Evolutionary conservation across 257 asterid species (phyloP), one percentile per base, ranked within the genome.

Genomic region (Solanum paucissectum): DNA sequence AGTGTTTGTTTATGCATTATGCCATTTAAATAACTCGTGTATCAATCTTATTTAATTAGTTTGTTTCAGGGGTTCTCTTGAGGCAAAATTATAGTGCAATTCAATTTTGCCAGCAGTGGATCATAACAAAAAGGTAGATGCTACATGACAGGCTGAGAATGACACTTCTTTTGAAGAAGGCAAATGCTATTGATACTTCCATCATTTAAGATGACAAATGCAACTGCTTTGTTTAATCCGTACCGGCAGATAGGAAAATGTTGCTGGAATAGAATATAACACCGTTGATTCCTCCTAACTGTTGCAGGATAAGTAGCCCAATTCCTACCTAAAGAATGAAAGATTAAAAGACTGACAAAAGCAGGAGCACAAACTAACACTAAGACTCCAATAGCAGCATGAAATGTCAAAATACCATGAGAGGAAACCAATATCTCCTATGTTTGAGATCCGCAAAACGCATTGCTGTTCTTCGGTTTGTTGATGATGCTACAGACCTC

Each of bases 361-460:
- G 71, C 34, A 49, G 8, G 55, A 4, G 37, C 37, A 62, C 13
- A 38, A 38, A 66, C 32, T 71, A 44, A 49, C 25, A 71, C 4
- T 7, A 29, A 34, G 42, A 68, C 44, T 86, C 62, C 46, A 71
- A 10, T 32, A 34, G 46, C 58, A 69, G 83, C 88, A 72, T 62
- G 62, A 85, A 40, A 66, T n/a, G 18, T 46, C 85, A 38, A 75
- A 71, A 32, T 85, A 96, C 99, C 99, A 96, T 94, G 37, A 96
- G 91, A 74, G 99, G 99, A 20, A 94, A 92, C 99, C 99, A 96
- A 89, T 96, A 96, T 96, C 99, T 91, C 93, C 92, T 93, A 88
- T 90, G 89, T 90, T 93, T 94, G 88, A 96, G 93, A 83, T 96
- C 99, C 6, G 95, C 96, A 44, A 96, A 95, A 76, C 92, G 94